Evolutionary conservation across 345 rosid species (phyloP), one percentile per base, ranked within the genome.

Genomic region (Euphorbia peplus): DNA sequence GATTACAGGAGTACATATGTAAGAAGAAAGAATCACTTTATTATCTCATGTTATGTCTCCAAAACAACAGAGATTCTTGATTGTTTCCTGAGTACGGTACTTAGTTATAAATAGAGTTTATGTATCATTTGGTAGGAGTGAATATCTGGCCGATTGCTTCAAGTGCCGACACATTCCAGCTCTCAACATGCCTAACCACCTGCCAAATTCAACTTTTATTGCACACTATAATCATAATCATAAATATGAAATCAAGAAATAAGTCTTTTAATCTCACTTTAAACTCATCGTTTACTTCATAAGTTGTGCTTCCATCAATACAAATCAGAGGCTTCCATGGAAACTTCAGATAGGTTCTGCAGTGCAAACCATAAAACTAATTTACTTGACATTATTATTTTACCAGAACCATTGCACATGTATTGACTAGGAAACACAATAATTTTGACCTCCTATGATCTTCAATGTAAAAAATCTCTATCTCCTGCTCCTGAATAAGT

Each of bases 61-160:
- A n/a, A n/a, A n/a, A n/a, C n/a, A n/a, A n/a, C n/a, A n/a, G n/a
- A n/a, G n/a, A n/a, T n/a, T n/a, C n/a, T n/a, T n/a, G n/a, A n/a
- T n/a, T n/a, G n/a, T n/a, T n/a, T n/a, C n/a, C n/a, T n/a, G n/a
- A n/a, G n/a, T n/a, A n/a, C n/a, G n/a, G n/a, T n/a, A n/a, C n/a
- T n/a, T n/a, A n/a, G n/a, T n/a, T n/a, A n/a, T n/a, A n/a, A n/a
- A n/a, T n/a, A n/a, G n/a, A n/a, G n/a, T n/a, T n/a, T n/a, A n/a
- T n/a, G n/a, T 51, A 64, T 73, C 56, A 70, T 30, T 25, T 8
- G 77, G 47, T 25, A 42, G 86, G 68, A 60, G 84, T 88, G 78
- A 91, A 85, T 66, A 91, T 85, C 85, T 93, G 97, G 64, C 78
- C 80, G 60, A 91, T 50, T 57, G 96, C 98, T 85, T 84, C 85